Evolutionary conservation across 345 rosid genomes (phyloP), one percentile per base, ranked within the genome.

Genomic region (Eucalyptus caleyi): DNA sequence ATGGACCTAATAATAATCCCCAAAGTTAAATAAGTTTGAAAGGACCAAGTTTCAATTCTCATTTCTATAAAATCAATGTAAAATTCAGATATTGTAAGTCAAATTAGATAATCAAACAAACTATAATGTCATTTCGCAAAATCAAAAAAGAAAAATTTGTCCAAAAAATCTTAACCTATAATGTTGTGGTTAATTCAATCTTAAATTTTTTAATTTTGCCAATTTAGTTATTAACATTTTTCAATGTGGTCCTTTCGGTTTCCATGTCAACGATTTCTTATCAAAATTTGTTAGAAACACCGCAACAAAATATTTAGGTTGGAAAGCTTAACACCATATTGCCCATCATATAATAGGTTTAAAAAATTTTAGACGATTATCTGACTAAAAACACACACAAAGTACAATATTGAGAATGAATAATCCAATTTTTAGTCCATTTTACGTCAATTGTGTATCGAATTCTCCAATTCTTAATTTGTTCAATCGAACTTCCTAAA

Each of bases 181-280:
- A 0, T 32, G 40, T 32, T 1, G 2, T 0, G 0, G 3, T 0
- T 0, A n/a, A 67, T 15, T 67, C 18, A 6, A 27, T 62, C 1
- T 14, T 62, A 30, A 30, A 3, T 1, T 62, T 60, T 27, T 62
- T 0, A 30, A 30, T 62, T 62, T 12, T 6, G 4, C 0, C 1
- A 32, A 69, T 69, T 69, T 18, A 69, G 0, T 69, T 3, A 9
- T 69, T 15, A 32, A 32, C 10, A 34, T 32, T 69, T 32, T 69
- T 1, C 12, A 69, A 4, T 16, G 1, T 32, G 9, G 4, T 16
- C 80, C 6, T 69, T 34, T 10, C 0, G 0, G 1, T 16, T 0
- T 69, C 23, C 6, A 69, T 5, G 7, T 16, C 7, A 3, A 0
- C 0, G 0, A 9, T 69, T 69, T 69, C 2, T 19, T 9, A 9